phyloP scores from a whole-genome alignment of 306 rosid genomes.

The Begonia fuchsioides region DNA sequence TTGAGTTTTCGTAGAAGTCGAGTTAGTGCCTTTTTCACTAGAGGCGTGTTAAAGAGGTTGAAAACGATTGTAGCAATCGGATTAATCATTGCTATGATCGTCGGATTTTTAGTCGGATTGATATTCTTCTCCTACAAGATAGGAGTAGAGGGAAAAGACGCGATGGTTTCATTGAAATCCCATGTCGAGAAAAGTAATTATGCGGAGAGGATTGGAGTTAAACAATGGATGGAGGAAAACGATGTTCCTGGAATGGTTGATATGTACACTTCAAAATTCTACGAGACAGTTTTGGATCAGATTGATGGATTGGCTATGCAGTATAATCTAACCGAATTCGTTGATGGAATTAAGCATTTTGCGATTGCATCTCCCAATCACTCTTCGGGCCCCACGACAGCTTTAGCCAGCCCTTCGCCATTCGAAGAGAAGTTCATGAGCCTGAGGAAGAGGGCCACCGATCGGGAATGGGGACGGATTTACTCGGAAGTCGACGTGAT shows the following conservation, averaged over 20 bases:
- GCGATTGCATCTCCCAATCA: constrained; percentile 28
- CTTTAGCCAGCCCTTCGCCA: constrained; percentile 35
- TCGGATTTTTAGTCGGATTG: constrained; percentile 61
- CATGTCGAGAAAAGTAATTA: constrained; percentile 80
- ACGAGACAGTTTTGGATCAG: constrained; percentile 75
- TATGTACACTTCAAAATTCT: constrained; percentile 52
- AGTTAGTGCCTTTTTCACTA: constrained; percentile 57
- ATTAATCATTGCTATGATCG: constrained; percentile 67
- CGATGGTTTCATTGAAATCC: constrained; percentile 59
- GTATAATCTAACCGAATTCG: constrained; percentile 77
- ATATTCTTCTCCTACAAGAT: constrained; percentile 79
- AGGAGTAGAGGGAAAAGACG: constrained; percentile 90
- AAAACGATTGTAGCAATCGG: constrained; percentile 70
- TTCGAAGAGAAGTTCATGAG: constrained; percentile 60
- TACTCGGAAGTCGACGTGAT: constrained; percentile 53
- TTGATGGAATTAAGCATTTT: constrained; percentile 77
- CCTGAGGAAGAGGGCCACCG: constrained; percentile 37
- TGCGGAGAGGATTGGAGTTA: constrained; percentile 70
- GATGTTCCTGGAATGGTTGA: constrained; percentile 85
- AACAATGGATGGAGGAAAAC: constrained; percentile 97
- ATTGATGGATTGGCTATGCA: constrained; percentile 78
- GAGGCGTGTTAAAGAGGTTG: constrained; percentile 48
- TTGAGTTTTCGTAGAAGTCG: constrained; percentile 53
- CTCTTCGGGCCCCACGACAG: constrained; percentile 27
- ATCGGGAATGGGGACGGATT: constrained; percentile 70